Conservation (phyloP, 1,284 basidiomycete genomes). For the Cryptococcus maquisensis region DNA sequence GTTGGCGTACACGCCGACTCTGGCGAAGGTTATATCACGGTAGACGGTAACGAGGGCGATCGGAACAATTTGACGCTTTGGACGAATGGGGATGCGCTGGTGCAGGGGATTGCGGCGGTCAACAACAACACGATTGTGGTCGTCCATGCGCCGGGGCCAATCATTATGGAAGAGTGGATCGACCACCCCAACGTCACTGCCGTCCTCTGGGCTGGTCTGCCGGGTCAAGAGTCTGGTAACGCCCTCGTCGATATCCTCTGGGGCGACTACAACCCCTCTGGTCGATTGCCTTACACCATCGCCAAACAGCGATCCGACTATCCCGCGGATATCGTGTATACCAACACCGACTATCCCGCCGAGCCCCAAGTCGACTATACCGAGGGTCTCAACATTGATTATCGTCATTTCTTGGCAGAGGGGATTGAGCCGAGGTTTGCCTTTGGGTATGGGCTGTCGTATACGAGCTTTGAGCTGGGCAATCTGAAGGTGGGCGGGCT, state of each 20-base stretch:
- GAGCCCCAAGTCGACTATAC: constrained; percentile 59
- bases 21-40: constrained; percentile 68
- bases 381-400: constrained; percentile 72
- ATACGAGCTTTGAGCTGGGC: constrained; percentile 70
- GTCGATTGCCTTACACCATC: constrained; percentile 74
- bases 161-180: constrained; percentile 71
- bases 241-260: constrained; percentile 60
- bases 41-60: constrained; percentile 53
- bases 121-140: constrained; percentile 74
- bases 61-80: constrained; percentile 75
- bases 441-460: constrained; percentile 81
- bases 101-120: constrained; percentile 44
- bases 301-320: constrained; percentile 66
- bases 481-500: constrained; percentile 51
- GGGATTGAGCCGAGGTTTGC: constrained; percentile 60
- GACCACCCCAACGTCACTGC: constrained; percentile 61
- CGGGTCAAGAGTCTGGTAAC: constrained; percentile 74
- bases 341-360: constrained; percentile 27
- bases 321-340: constrained; percentile 50
- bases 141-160: constrained; percentile 68
- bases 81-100: constrained; percentile 62
- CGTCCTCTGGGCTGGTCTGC: constrained; percentile 48
- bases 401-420: constrained; percentile 68
- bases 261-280: constrained; percentile 65
- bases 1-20: constrained; percentile 66